Evolutionary conservation across 1,284 basidiomycete species (phyloP).

Genomic region (Leccinum pachyderme): DNA sequence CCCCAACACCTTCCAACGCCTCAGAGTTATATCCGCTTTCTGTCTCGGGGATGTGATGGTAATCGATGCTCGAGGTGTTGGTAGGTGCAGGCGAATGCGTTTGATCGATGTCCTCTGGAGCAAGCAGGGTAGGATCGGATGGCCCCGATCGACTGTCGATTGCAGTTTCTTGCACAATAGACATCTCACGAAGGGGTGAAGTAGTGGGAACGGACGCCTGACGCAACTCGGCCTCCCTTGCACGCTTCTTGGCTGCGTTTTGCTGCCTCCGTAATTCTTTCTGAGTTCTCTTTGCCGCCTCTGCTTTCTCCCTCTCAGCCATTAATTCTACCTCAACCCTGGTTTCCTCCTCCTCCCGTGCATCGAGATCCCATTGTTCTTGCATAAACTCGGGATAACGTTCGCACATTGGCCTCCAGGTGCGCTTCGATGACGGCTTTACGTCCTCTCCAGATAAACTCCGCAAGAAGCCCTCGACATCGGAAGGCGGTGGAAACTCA

Average conservation of each 20-base stretch:
- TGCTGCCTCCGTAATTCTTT: slow-evolving; percentile 50
- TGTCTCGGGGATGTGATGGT: slow-evolving; percentile 31
- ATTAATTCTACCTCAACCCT: slow-evolving; percentile 40
- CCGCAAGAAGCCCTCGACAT: slow-evolving; percentile 64
- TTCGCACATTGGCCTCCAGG: slow-evolving; percentile 76
- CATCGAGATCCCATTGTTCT: slow-evolving; percentile 74
- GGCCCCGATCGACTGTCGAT: slow-evolving; percentile 29
- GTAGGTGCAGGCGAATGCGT: slow-evolving; percentile 51
- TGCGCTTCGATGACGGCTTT: slow-evolving; percentile 38
- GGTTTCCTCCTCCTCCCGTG: slow-evolving; percentile 61
- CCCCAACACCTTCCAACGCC: slow-evolving; percentile 27
- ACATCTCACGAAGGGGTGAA: slow-evolving; percentile 30
- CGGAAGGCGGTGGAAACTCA: slow-evolving; percentile 70
- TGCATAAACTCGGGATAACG: slow-evolving; percentile 77
- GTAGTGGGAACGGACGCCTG: slow-evolving; percentile 26
- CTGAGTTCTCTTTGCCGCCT: slow-evolving; percentile 50
- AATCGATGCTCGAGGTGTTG: slow-evolving; percentile 46
- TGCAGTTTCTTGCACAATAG: slow-evolving; percentile 21
- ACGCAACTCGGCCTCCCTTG: slow-evolving; percentile 35
- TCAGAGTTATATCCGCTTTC: slow-evolving; percentile 53
- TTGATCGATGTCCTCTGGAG: slow-evolving; percentile 30
- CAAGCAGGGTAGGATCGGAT: slow-evolving; percentile 15
- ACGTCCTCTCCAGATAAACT: slow-evolving; percentile 33
- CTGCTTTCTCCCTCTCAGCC: slow-evolving; percentile 42
- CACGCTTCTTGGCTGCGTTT: slow-evolving; percentile 51